These are phyloP conservation scores for Solanum sejunctum DNA, from an alignment of 257 asterid genomes.

Conservation along the genomic window DNA sequence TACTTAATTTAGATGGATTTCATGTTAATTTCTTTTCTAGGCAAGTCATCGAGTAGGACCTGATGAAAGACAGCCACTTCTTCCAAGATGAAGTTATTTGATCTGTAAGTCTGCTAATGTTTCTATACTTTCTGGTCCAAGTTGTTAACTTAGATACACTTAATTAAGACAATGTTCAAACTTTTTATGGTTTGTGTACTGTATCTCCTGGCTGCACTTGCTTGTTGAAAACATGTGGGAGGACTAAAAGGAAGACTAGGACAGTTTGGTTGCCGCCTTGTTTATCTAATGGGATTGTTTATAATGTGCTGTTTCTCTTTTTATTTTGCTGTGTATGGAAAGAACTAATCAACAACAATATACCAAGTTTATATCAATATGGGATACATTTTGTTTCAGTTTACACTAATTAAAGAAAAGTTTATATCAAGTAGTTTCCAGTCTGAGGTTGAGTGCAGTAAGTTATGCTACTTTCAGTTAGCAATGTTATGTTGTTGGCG, in stretches of 20 bases:
- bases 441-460: background rate
- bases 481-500: background rate
- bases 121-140: background rate
- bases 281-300: background rate
- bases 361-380: no score
- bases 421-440: background rate
- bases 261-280: background rate
- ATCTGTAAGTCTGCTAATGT: background rate
- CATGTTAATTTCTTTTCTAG: conserved; percentile 1
- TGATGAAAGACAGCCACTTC: conserved; percentile 9
- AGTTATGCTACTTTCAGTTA: background rate
- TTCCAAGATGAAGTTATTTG: conserved; percentile 1
- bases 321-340: background rate
- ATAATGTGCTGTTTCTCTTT: background rate
- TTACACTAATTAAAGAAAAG: background rate
- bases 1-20: background rate
- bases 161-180: background rate
- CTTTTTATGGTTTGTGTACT: background rate
- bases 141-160: background rate
- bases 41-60: conserved; percentile 3
- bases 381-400: background rate
- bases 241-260: background rate
- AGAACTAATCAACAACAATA: background rate
- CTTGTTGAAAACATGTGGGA: background rate
- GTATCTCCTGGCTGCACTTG: background rate